A percentile compares a stretch with the other conserved stretches of the same genome.
These are phyloP conservation scores for Danielozyma ontarioensis DNA, from an alignment of 805 yeast genomes.

Conservation along the genomic window DNA sequence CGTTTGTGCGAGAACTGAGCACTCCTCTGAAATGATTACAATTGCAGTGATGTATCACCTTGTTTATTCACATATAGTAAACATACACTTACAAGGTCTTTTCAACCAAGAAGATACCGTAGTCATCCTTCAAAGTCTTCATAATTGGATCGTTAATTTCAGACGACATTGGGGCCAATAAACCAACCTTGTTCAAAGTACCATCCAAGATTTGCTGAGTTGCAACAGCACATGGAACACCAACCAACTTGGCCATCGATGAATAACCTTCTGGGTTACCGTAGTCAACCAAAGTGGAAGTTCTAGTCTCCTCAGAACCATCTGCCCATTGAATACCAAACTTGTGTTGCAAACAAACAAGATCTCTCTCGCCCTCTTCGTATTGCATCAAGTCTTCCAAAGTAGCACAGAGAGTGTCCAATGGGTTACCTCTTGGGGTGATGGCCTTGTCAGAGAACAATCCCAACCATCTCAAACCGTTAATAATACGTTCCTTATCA, in stretches of 20 bases:
- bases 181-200: constrained; percentile 65
- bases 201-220: constrained; percentile 81
- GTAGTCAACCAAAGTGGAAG: constrained; percentile 91
- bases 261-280: constrained; percentile 88
- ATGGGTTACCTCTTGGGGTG: constrained; percentile 88
- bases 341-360: constrained; percentile 94
- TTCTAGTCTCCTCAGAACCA: constrained; percentile 85
- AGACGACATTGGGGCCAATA: constrained; percentile 88
- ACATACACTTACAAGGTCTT: constrained; percentile 52
- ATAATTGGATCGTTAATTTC: constrained; percentile 88
- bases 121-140: constrained; percentile 84
- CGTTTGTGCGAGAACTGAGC: no score
- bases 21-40: no score
- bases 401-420: constrained; percentile 95
- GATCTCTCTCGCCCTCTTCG: constrained; percentile 91
- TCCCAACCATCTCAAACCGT: constrained; percentile 93
- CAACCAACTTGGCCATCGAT: constrained; percentile 97
- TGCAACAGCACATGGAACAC: constrained; percentile 98
- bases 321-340: constrained; percentile 97
- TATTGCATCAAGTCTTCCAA: constrained; percentile 94
- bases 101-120: constrained; percentile 83
- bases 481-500: constrained; percentile 80
- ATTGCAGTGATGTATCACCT: neutral
- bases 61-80: neutral
- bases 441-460: constrained; percentile 71